These are phyloP conservation scores for Castanea crenata DNA, from an alignment of 306 rosid genomes.

Conservation along the genomic window DNA sequence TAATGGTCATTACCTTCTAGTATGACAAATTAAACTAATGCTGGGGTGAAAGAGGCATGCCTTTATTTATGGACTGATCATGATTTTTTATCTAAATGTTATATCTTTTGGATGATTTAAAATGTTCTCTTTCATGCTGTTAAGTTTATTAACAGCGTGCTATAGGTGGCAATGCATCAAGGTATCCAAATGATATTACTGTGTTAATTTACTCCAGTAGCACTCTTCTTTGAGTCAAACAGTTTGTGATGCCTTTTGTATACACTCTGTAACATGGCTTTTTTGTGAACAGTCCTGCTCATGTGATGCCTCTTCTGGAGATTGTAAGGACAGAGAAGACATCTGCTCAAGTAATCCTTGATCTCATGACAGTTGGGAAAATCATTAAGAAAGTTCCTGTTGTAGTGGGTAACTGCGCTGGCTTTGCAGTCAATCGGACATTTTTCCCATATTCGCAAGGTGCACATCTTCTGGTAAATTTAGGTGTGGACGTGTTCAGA, in stretches of 20 bases:
- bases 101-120: background rate
- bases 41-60: background rate
- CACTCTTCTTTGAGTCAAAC: slow-evolving; percentile 14
- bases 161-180: background rate
- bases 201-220: background rate
- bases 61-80: background rate
- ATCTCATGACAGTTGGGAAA: slow-evolving; percentile 85
- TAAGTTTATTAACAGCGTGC: background rate
- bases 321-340: slow-evolving; percentile 85
- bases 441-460: slow-evolving; percentile 91
- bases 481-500: slow-evolving; percentile 84
- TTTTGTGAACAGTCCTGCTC: slow-evolving; percentile 86
- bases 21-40: background rate
- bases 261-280: slow-evolving; percentile 25
- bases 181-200: background rate
- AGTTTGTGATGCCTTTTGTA: background rate
- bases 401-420: slow-evolving; percentile 96
- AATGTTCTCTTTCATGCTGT: background rate
- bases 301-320: slow-evolving; percentile 96
- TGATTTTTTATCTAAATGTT: background rate
- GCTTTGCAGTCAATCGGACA: slow-evolving; percentile 93
- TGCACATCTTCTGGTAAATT: slow-evolving; percentile 59
- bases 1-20: background rate
- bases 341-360: slow-evolving; percentile 87
- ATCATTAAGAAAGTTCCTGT: slow-evolving; percentile 81